These are phyloP conservation scores for Coemansia sp. DNA, from an alignment of 192 early-diverging fungal species.

Conservation along the genomic window DNA sequence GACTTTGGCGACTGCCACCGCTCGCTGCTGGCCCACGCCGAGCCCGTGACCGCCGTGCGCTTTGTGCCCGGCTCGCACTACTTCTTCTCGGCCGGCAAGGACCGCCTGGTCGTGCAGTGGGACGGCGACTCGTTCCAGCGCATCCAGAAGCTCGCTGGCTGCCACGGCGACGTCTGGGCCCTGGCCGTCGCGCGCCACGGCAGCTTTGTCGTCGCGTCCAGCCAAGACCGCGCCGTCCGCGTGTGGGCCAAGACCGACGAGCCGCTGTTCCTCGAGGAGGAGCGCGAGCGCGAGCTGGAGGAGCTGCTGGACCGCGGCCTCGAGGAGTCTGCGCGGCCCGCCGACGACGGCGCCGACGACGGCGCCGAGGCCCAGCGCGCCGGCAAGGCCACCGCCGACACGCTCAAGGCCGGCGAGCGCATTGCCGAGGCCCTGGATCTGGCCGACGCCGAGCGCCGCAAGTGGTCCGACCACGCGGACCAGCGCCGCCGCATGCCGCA, in stretches of 20 bases:
- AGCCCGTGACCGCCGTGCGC: constrained; percentile 79
- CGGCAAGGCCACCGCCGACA: constrained; percentile 84
- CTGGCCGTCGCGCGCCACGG: constrained; percentile 88
- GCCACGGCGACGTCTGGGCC: constrained; percentile 93
- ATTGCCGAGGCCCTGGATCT: constrained; percentile 91
- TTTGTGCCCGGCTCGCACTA: constrained; percentile 96
- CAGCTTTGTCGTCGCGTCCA: constrained; percentile 77
- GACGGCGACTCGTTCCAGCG: constrained; percentile 96
- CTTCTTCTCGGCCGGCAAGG: constrained; percentile 90
- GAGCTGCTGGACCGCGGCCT: constrained; percentile 79
- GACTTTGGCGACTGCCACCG: constrained; percentile 99
- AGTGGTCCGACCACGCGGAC: constrained; percentile 61
- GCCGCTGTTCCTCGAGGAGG: constrained; percentile 92
- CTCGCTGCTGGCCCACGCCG: constrained; percentile 90
- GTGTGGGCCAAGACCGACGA: constrained; percentile 97
- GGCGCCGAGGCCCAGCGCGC: constrained; percentile 65
- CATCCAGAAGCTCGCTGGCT: constrained; percentile 88
- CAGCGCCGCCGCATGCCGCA: constrained; percentile 39
- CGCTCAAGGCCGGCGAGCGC: constrained; percentile 92
- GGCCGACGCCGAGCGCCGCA: constrained; percentile 74
- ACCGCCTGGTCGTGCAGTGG: constrained; percentile 90
- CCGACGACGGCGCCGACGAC: constrained; percentile 34
- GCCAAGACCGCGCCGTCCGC: constrained; percentile 92
- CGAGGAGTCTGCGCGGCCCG: constrained; percentile 56
- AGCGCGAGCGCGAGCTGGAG: constrained; percentile 91